These are phyloP conservation scores for Effrenium voratum DNA, from an alignment of 73 alveolate genomes.

Conservation along the genomic window DNA sequence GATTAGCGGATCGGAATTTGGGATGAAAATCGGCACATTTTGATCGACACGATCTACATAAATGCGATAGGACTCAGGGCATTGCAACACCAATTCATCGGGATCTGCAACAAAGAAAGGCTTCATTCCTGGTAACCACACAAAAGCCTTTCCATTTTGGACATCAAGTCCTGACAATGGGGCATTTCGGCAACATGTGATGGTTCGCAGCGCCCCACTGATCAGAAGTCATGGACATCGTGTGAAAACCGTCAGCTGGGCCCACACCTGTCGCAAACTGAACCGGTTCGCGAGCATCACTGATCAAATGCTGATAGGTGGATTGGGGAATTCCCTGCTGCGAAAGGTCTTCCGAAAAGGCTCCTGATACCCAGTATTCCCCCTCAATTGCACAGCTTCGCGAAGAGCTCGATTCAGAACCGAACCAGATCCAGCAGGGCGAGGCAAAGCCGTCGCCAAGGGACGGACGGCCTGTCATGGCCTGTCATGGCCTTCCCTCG, in stretches of 20 bases:
- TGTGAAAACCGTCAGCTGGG: background rate
- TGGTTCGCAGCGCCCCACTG: background rate
- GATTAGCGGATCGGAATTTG: too few species aligned
- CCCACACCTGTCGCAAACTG: background rate
- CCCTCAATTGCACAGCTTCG: too few species aligned
- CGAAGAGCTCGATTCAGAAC: too few species aligned
- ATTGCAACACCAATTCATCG: background rate
- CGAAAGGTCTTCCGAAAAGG: background rate
- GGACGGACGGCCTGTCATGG: too few species aligned
- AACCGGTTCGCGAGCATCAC: background rate
- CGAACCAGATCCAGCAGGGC: too few species aligned
- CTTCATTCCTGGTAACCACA: background rate
- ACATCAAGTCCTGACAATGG: background rate
- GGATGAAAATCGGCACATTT: background rate
- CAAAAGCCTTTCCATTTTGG: background rate
- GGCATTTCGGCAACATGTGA: background rate
- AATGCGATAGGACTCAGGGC: background rate
- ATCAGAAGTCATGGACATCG: background rate
- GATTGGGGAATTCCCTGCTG: background rate
- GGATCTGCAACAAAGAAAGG: background rate
- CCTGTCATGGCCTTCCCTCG: too few species aligned
- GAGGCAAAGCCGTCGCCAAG: too few species aligned
- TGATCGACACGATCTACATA: background rate
- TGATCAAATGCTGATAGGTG: background rate
- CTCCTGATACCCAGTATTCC: too few species aligned